Percentiles rank a stretch among this genome's conserved stretches.
These are phyloP conservation scores for Lasiosphaeris hirsuta DNA, from an alignment of 495 filamentous ascomycete species.

Conservation along the genomic window DNA sequence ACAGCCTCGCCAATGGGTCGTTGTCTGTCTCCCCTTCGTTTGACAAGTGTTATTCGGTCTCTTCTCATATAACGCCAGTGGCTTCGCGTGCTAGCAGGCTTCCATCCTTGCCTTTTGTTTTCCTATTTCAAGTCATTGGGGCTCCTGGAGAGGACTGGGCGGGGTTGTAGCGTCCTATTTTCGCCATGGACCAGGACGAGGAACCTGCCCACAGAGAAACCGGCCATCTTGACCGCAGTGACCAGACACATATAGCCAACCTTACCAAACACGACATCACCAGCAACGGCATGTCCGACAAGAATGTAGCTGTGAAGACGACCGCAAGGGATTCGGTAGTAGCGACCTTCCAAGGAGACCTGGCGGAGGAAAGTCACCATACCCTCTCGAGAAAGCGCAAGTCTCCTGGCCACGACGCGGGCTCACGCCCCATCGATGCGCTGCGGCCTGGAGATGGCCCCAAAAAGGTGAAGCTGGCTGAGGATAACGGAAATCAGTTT, in stretches of 20 bases:
- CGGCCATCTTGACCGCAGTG: background rate
- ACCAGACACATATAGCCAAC: too few species aligned
- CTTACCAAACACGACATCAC: too few species aligned
- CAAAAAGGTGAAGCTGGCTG: slow-evolving; percentile 40
- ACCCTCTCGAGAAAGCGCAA: slow-evolving; percentile 40
- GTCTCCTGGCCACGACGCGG: slow-evolving; percentile 11
- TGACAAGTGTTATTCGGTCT: slow-evolving; percentile 31
- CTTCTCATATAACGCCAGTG: slow-evolving; percentile 5
- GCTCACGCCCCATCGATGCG: background rate
- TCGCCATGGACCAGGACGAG: slow-evolving; percentile 1
- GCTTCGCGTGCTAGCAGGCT: background rate
- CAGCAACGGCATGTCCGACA: too few species aligned
- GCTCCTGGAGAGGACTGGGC: too few species aligned
- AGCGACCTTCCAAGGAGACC: slow-evolving; percentile 3
- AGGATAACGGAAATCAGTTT: slow-evolving; percentile 10
- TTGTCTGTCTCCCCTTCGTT: slow-evolving; percentile 15
- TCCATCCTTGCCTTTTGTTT: slow-evolving; percentile 3
- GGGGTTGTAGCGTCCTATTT: background rate
- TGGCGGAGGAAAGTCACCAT: slow-evolving; percentile 9
- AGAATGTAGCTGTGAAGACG: too few species aligned
- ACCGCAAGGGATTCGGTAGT: background rate
- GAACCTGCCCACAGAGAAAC: background rate
- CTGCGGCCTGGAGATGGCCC: slow-evolving; percentile 7
- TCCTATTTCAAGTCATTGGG: background rate
- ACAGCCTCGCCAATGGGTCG: slow-evolving; percentile 10